Conservation (phyloP, 2,329 filamentous ascomycete species). For the Chaetomiaceae sp. region DNA sequence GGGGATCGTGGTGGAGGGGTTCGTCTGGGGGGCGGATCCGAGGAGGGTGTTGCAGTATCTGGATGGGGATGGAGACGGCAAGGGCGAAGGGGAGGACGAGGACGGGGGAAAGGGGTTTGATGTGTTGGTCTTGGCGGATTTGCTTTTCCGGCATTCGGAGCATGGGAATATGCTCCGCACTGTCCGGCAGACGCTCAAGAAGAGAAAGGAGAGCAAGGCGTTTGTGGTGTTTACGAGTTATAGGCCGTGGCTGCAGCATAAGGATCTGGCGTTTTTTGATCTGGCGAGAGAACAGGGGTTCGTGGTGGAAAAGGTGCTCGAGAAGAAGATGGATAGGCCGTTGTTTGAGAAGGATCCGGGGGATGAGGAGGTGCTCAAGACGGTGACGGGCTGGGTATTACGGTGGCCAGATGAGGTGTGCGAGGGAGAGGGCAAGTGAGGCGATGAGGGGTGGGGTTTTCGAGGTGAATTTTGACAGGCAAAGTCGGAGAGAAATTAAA, state of each 20-base stretch:
- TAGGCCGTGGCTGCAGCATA: slow-evolving; percentile 80
- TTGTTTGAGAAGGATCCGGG: slow-evolving; percentile 89
- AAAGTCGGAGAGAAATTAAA: too few relatives aligned
- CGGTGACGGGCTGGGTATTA: slow-evolving; percentile 74
- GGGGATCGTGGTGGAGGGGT: slow-evolving; percentile 60
- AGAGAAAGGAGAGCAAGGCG: slow-evolving; percentile 53
- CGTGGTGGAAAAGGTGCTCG: slow-evolving; percentile 71
- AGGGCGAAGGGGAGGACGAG: slow-evolving; percentile 25
- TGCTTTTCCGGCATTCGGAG: slow-evolving; percentile 88
- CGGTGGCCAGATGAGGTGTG: slow-evolving; percentile 53
- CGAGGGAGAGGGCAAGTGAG: slow-evolving; percentile 17
- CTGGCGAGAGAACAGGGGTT: slow-evolving; percentile 67
- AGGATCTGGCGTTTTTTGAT: slow-evolving; percentile 84
- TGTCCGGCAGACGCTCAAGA: slow-evolving; percentile 62
- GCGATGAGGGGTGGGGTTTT: neutral
- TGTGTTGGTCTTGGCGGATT: slow-evolving; percentile 77
- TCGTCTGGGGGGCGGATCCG: slow-evolving; percentile 74
- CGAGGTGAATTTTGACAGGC: too few relatives aligned
- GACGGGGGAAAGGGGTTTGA: slow-evolving; percentile 57
- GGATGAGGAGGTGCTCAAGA: slow-evolving; percentile 74
- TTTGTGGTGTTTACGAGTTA: slow-evolving; percentile 95
- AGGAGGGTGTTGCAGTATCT: slow-evolving; percentile 56
- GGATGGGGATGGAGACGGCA: slow-evolving; percentile 30
- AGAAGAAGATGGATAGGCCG: slow-evolving; percentile 76
- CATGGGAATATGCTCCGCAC: slow-evolving; percentile 73